Percentiles rank a stretch among this genome's conserved stretches.
Conservation (phyloP, 768 basidiomycete species). For the Peribolospora kevripleyi region DNA sequence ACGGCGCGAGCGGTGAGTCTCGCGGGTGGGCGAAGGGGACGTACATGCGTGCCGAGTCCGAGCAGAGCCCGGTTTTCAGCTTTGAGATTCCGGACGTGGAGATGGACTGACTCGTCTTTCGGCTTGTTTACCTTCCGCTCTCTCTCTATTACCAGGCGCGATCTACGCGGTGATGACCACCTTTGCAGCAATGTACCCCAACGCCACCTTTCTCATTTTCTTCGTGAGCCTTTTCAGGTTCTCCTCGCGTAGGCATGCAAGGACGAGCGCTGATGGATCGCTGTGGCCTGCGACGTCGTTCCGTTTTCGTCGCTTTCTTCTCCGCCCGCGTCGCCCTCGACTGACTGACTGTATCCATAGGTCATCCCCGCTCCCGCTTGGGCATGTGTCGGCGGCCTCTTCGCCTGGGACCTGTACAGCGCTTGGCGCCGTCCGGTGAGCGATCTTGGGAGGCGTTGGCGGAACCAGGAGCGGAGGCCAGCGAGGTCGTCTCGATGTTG, state of each 20-base stretch:
- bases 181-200: constrained; percentile 46
- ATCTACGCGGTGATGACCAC: constrained; percentile 46
- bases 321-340: too few species aligned
- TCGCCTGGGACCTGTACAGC: constrained; percentile 33
- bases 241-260: not conserved
- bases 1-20: not conserved
- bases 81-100: too few species aligned
- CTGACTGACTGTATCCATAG: too few species aligned
- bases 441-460: too few species aligned
- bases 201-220: constrained; percentile 41
- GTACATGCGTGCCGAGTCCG: too few species aligned
- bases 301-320: too few species aligned
- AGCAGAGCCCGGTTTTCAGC: constrained; percentile 3
- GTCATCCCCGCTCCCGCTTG: constrained; percentile 45
- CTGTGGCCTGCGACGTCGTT: too few species aligned
- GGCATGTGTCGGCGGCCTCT: constrained; percentile 42
- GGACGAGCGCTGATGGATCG: too few species aligned
- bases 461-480: too few species aligned
- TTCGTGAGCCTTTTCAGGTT: constrained; percentile 27
- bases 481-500: too few species aligned
- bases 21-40: constrained; percentile 1
- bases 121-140: not conserved
- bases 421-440: constrained; percentile 3
- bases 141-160: constrained; percentile 27
- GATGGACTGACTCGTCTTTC: not conserved